phyloP scores from a whole-genome alignment of 192 early-diverging fungal species.

The Funneliformis mosseae region DNA sequence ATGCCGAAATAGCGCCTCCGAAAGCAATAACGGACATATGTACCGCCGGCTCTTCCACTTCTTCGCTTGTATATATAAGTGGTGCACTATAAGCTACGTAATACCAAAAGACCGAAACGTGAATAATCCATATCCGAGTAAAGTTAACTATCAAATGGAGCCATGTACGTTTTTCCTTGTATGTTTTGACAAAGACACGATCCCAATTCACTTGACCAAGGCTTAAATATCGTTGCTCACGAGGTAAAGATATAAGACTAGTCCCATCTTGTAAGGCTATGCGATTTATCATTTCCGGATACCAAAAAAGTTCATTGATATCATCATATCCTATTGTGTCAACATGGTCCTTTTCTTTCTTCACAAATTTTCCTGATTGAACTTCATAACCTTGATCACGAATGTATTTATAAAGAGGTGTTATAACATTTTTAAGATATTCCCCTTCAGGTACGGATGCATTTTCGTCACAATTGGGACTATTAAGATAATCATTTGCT shows the following conservation, averaged over 20 bases:
- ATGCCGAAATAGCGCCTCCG: constrained; percentile 69
- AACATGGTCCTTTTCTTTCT: constrained; percentile 76
- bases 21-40: constrained; percentile 70
- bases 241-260: constrained; percentile 61
- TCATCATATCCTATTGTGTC: constrained; percentile 80
- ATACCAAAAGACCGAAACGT: constrained; percentile 77
- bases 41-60: constrained; percentile 40
- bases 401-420: constrained; percentile 73
- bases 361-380: constrained; percentile 67
- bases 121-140: constrained; percentile 84
- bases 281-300: constrained; percentile 61
- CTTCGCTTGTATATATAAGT: constrained; percentile 58
- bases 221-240: constrained; percentile 61
- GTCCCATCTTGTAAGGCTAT: constrained; percentile 58
- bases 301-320: constrained; percentile 85
- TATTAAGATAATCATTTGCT: constrained; percentile 62
- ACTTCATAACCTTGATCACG: constrained; percentile 76
- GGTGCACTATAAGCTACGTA: constrained; percentile 73
- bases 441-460: constrained; percentile 64
- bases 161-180: constrained; percentile 82
- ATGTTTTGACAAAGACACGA: constrained; percentile 76
- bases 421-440: constrained; percentile 68
- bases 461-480: constrained; percentile 47
- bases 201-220: constrained; percentile 71
- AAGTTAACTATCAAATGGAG: constrained; percentile 84